Conservation (phyloP, 345 rosid species). For the Dimocarpus longan region DNA sequence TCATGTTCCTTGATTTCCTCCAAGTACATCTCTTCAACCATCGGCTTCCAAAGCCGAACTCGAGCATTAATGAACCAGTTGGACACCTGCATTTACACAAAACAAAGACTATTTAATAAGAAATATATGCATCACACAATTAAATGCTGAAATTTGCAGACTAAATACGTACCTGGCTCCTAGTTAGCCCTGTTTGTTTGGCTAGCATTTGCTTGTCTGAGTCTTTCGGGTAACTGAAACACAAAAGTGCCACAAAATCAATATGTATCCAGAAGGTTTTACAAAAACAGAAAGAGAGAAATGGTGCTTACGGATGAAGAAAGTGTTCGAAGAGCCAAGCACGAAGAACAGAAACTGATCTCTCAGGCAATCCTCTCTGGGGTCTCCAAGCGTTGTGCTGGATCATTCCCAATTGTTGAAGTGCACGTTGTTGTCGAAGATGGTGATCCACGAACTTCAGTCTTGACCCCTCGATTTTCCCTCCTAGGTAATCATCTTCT, state of each 20-base stretch:
- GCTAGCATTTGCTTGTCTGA: conserved; percentile 94
- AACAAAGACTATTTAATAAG: neutral
- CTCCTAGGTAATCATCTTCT: conserved; percentile 73
- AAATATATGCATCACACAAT: neutral
- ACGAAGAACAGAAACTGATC: conserved; percentile 93
- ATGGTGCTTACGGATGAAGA: conserved; percentile 81
- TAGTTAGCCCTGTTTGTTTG: conserved; percentile 91
- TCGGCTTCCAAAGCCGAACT: conserved; percentile 98
- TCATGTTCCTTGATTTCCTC: conserved; percentile 89
- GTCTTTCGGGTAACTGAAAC: conserved; percentile 87
- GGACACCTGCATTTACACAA: conserved; percentile 61
- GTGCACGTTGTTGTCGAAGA: conserved; percentile 90
- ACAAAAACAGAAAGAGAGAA: neutral
- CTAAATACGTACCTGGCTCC: conserved; percentile 67
- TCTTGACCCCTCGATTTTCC: conserved; percentile 83
- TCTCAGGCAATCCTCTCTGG: conserved; percentile 92
- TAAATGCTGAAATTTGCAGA: neutral
- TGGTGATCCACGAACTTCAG: conserved; percentile 94
- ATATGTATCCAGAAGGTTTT: neutral
- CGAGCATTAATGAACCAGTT: conserved; percentile 99
- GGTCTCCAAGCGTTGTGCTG: conserved; percentile 99
- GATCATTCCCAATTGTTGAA: conserved; percentile 94
- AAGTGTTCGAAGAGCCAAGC: conserved; percentile 99
- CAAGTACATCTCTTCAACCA: conserved; percentile 97
- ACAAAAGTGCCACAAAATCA: neutral